Conservation (phyloP, 352 stramenopile species). For the Pythium myriotylum region DNA sequence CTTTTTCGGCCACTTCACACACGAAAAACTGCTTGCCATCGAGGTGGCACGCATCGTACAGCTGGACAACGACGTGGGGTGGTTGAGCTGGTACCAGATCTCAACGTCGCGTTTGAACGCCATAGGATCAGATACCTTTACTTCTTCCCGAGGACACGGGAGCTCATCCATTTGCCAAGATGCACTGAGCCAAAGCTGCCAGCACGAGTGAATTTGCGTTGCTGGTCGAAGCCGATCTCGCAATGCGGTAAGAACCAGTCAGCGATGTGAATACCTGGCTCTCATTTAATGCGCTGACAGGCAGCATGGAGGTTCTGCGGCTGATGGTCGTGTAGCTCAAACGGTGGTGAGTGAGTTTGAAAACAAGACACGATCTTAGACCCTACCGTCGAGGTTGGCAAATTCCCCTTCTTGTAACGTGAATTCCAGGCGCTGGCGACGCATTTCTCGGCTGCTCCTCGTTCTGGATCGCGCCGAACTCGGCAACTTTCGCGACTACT, state of each 20-base stretch:
- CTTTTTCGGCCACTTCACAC: constrained; percentile 39
- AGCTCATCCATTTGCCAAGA: constrained; percentile 32
- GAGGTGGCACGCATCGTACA: constrained; percentile 46
- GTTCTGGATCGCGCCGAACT: constrained; percentile 25
- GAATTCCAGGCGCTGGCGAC: background rate
- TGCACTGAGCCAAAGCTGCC: constrained; percentile 35
- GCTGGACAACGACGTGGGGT: constrained; percentile 37
- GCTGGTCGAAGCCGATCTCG: constrained; percentile 12
- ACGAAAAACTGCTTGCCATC: constrained; percentile 38
- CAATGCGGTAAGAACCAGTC: constrained; percentile 21
- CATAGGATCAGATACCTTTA: constrained; percentile 3
- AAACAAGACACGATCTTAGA: constrained; percentile 2
- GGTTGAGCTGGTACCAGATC: constrained; percentile 35
- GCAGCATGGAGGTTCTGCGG: background rate
- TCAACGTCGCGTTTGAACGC: constrained; percentile 36
- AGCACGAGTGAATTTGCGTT: constrained; percentile 12
- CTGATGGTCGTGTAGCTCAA: constrained; percentile 3
- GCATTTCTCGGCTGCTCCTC: constrained; percentile 11
- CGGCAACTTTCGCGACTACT: constrained; percentile 33
- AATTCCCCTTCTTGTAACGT: background rate
- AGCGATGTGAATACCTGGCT: constrained; percentile 5
- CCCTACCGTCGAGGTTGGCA: background rate
- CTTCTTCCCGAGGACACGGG: constrained; percentile 41
- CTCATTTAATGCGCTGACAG: background rate
- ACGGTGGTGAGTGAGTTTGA: constrained; percentile 4